Percentiles rank a stretch among this genome's conserved stretches.
phyloP scores from a whole-genome alignment of 768 basidiomycete species.

The Pseudohyphozyma bogoriensis region DNA sequence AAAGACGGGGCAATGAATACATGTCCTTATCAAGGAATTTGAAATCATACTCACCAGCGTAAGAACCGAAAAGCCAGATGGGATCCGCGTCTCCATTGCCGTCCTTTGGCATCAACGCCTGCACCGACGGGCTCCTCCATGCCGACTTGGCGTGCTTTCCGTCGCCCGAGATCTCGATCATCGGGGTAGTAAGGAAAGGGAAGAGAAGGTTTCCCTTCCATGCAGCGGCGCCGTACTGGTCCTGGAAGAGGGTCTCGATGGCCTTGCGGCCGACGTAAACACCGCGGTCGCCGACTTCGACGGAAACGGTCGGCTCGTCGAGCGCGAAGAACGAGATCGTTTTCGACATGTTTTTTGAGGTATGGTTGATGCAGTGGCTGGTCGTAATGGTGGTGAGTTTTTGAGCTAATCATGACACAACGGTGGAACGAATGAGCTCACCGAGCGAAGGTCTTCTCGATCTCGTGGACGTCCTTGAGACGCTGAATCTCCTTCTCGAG shows the following conservation, averaged over 20 bases:
- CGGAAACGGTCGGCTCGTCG: neutral
- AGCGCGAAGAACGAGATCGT: neutral
- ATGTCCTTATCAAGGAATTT: neutral
- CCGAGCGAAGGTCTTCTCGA: neutral
- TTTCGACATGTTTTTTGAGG: neutral
- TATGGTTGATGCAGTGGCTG: neutral
- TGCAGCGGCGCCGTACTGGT: neutral
- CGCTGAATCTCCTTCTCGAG: neutral
- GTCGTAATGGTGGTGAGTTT: neutral
- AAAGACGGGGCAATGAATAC: neutral
- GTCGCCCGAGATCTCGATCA: neutral
- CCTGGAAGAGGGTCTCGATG: neutral
- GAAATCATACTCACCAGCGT: neutral
- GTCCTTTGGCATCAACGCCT: neutral
- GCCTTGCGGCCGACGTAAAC: neutral
- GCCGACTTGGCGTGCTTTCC: neutral
- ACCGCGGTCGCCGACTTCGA: neutral
- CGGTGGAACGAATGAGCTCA: neutral
- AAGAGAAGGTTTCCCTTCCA: neutral
- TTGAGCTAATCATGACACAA: too few relatives aligned
- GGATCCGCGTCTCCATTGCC: neutral
- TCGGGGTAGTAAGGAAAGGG: neutral
- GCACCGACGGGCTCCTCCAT: neutral
- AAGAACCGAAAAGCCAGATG: neutral
- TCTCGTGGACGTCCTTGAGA: neutral